Conservation (phyloP, 2,329 filamentous ascomycete species). For the Ophiobolus disseminans region DNA sequence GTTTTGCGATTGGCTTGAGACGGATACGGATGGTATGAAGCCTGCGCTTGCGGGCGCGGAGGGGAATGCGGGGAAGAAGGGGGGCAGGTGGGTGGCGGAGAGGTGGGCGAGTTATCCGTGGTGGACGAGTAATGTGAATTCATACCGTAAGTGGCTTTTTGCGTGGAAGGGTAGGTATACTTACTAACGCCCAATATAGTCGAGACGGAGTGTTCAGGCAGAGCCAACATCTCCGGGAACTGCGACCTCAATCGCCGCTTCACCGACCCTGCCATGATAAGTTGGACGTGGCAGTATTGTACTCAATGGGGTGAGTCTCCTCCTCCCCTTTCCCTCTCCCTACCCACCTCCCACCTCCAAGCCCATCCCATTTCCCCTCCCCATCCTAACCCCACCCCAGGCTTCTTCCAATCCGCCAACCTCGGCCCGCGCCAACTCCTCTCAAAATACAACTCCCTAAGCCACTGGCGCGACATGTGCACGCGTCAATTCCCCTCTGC, state of each 20-base stretch:
- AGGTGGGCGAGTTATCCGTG: slow-evolving; percentile 52
- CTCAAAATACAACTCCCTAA: slow-evolving; percentile 55
- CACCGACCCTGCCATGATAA: slow-evolving; percentile 48
- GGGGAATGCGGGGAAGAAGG: slow-evolving; percentile 52
- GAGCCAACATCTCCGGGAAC: slow-evolving; percentile 26
- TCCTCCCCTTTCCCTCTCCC: background rate
- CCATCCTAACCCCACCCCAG: slow-evolving; percentile 14
- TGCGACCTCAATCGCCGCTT: slow-evolving; percentile 50
- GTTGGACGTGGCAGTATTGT: slow-evolving; percentile 62
- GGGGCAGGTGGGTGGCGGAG: slow-evolving; percentile 51
- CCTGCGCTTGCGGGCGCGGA: slow-evolving; percentile 44
- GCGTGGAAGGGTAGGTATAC: too few species aligned
- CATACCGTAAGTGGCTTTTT: too few species aligned
- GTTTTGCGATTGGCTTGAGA: slow-evolving; percentile 58
- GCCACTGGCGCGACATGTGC: slow-evolving; percentile 55
- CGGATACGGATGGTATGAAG: slow-evolving; percentile 47
- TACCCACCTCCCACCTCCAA: background rate
- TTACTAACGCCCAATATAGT: too few species aligned
- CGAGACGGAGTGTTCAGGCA: slow-evolving; percentile 51
- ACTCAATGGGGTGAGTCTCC: slow-evolving; percentile 57
- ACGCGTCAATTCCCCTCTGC: slow-evolving; percentile 58
- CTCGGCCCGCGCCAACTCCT: slow-evolving; percentile 56
- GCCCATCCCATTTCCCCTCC: background rate
- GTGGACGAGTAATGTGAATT: slow-evolving; percentile 50
- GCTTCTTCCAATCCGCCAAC: slow-evolving; percentile 59